Evolutionary conservation across 805 yeast genomes (phyloP), one percentile per base, ranked within the genome.

Genomic region (Yarrowia yakushimensis): DNA sequence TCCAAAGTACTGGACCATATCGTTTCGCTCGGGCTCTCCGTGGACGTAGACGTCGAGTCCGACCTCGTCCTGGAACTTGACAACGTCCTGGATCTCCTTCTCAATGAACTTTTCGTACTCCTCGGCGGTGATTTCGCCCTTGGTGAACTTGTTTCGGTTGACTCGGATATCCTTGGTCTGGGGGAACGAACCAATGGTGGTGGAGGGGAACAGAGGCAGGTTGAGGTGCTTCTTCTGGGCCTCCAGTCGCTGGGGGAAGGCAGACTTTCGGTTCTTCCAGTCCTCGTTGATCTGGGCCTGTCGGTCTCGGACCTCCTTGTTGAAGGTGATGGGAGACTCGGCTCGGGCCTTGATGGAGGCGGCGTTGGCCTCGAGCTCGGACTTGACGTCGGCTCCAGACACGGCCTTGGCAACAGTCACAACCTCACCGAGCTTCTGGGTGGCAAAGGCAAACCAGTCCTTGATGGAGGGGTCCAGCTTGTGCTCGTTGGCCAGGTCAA

Each of bases 11-110:
- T 94, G 99, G 74, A 94, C 99, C 99, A 94, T 94, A 83, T 94
- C 99, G 83, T 94, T 94, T 86, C 99, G 89, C 86, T 94, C 99
- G 80, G 99, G 99, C 84, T 94, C 99, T 84, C 99, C 99, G 81
- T 94, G 99, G 70, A 94, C 99, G 72, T 93, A 83, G 72, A 94
- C 98, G 77, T 94, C 99, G 73, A 94, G 85, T 72, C 96, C 99
- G 75, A 93, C 86, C 78, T 94, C 97, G 83, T 94, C 99, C 85
- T 94, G 99, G 96, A 94, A 94, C 83, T 90, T 87, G 80, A 94
- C 89, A 74, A 93, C 98, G 67, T 82, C 86, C 78, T 88, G 93
- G 72, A 94, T 94, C 85, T 94, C 98, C 81, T 90, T 82, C 83
- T 94, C 90, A 79, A 94, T 94, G 86, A 94, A 94, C 76, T 85